These are phyloP conservation scores for Euryodendron excelsum DNA, from an alignment of 148 eudicot species.

Conservation along the genomic window DNA sequence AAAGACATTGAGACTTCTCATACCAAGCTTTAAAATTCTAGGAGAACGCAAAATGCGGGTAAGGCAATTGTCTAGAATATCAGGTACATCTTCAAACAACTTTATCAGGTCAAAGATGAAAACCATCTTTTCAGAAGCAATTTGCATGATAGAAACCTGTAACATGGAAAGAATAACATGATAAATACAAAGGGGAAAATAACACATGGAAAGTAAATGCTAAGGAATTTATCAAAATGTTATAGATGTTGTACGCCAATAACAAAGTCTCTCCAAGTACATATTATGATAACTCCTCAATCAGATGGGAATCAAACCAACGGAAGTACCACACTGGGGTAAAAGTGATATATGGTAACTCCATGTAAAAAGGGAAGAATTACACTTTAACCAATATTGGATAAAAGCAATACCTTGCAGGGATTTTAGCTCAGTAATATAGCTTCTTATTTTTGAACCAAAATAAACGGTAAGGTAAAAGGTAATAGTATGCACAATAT, in stretches of 20 bases:
- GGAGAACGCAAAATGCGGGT: conserved; percentile 79
- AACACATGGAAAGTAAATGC: background rate
- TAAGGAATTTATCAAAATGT: background rate
- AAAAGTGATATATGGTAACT: background rate
- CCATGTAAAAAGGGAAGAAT: background rate
- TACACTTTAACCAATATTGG: background rate
- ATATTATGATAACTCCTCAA: background rate
- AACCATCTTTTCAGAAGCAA: conserved; percentile 81
- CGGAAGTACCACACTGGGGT: background rate
- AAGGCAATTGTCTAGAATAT: conserved; percentile 67
- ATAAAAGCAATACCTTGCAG: too few species aligned
- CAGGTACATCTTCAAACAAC: conserved; percentile 62
- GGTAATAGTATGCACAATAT: background rate
- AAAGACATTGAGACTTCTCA: conserved; percentile 15
- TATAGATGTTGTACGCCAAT: background rate
- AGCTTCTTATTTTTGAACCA: background rate
- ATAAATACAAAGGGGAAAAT: background rate
- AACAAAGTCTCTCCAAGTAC: background rate
- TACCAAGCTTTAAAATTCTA: conserved; percentile 86
- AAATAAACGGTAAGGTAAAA: background rate
- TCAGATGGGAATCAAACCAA: background rate
- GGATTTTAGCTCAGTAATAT: background rate
- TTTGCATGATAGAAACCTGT: conserved; percentile 98
- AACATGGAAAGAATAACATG: conserved; percentile 7
- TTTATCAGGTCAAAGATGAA: conserved; percentile 86